Evolutionary conservation across 495 filamentous ascomycete genomes (phyloP), one percentile per base, ranked within the genome.

Genomic region (Aspergillus leporis): DNA sequence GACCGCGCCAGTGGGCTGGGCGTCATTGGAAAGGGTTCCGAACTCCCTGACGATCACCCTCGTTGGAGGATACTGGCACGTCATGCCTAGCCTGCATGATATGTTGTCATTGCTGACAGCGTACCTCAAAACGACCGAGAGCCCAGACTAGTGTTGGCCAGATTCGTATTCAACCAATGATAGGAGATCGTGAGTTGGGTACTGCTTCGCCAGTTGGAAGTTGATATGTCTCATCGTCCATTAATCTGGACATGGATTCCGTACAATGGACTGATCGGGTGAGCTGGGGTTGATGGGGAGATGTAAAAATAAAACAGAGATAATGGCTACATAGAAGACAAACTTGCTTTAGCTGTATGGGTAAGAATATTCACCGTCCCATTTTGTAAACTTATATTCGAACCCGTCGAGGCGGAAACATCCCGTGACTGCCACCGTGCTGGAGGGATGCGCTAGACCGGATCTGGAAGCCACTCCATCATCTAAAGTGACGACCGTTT

Each of bases 351-450:
- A 28, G 25, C 6, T 28, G 25, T 28, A 28, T 28, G 25, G 25
- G 25, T 28, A 6, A 28, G 25, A 28, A 28, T 28, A 28, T 28
- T 28, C 25, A 28, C 25, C 25, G 25, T 28, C 25, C 25, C 25
- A 28, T 28, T 47, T 47, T 4, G 43, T 9, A 1, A 18, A 9
- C n/a, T 9, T 23, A 47, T 22, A 23, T 48, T 49, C 10, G n/a
- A 41, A 16, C 14, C 38, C 56, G 50, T 25, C 36, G 30, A 61
- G n/a, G 41, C 45, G 53, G 28, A 46, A 48, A 46, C 32, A 55
- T 65, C 71, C 70, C 70, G 72, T 76, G 74, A 76, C 68, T 60
- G 54, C 30, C 23, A 34, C 46, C 34, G 10, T 28, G 21, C 53
- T n/a, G 36, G 12, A 7, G 47, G 23, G 55, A 52, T 36, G 36